Conservation (phyloP, 768 basidiomycete species). For the Lepiota venenata region DNA sequence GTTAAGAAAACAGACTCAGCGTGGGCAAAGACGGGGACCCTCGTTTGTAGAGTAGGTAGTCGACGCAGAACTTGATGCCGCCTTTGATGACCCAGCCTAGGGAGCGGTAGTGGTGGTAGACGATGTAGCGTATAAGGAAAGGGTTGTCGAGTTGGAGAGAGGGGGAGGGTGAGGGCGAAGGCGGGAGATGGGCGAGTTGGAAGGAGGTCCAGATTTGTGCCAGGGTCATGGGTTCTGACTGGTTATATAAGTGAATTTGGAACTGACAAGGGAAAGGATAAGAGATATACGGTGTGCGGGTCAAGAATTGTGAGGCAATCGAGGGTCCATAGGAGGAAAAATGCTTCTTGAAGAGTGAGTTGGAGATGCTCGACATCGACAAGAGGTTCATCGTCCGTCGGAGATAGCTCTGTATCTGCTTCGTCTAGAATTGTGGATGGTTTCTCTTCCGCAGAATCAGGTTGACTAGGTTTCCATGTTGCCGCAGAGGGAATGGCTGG, state of each 20-base stretch:
- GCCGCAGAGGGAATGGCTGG: conserved; percentile 74
- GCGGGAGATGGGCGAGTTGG: conserved; percentile 49
- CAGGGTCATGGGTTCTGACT: conserved; percentile 56
- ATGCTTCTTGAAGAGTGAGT: conserved; percentile 84
- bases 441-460: conserved; percentile 16
- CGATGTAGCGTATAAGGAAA: conserved; percentile 85
- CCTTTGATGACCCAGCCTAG: conserved; percentile 96
- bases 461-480: conserved; percentile 61
- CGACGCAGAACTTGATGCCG: conserved; percentile 96
- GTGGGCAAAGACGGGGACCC: conserved; percentile 94
- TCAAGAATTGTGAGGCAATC: conserved; percentile 76
- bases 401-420: conserved; percentile 26
- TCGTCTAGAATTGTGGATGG: conserved; percentile 14
- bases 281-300: conserved; percentile 53
- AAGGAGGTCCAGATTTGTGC: conserved; percentile 63
- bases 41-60: conserved; percentile 90
- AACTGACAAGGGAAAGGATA: not conserved
- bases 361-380: conserved; percentile 89
- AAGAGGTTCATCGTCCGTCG: conserved; percentile 35
- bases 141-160: conserved; percentile 79
- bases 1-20: conserved; percentile 67
- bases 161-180: conserved; percentile 16
- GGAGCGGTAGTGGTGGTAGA: conserved; percentile 93
- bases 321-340: conserved; percentile 82
- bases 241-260: conserved; percentile 7